Evolutionary conservation across 208 protist species (phyloP).

Genomic region (Trichomonas vaginalis): DNA sequence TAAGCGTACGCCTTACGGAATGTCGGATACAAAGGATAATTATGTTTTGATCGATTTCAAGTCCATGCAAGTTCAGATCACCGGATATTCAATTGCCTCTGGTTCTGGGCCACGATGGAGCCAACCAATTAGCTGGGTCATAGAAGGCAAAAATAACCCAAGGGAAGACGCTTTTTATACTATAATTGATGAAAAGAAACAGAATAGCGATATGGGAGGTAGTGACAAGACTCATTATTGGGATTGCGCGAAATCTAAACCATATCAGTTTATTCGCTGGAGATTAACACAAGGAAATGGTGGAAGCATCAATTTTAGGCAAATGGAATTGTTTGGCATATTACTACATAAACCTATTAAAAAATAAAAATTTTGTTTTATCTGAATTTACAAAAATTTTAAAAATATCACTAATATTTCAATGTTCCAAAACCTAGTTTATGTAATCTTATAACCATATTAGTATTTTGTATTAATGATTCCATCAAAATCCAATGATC

Average conservation of each 20-base stretch:
- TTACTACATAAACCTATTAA: background rate
- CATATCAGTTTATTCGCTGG: background rate
- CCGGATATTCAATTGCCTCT: background rate
- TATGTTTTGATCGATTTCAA: background rate
- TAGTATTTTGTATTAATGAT: too few relatives aligned
- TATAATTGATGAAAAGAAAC: background rate
- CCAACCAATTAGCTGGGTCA: background rate
- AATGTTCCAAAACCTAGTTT: too few relatives aligned
- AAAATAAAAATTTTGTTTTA: too few relatives aligned
- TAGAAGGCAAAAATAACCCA: background rate
- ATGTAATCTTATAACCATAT: too few relatives aligned
- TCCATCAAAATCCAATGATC: too few relatives aligned
- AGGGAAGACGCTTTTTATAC: background rate
- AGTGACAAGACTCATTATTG: background rate
- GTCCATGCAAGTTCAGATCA: background rate
- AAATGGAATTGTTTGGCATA: background rate
- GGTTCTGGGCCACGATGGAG: background rate
- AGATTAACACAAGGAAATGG: background rate
- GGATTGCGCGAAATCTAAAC: background rate
- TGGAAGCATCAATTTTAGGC: background rate
- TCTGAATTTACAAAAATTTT: too few relatives aligned
- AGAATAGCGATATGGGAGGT: background rate
- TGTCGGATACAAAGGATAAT: background rate
- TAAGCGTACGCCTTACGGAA: background rate
- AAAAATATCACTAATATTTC: too few relatives aligned